Evolutionary conservation across 805 yeast species (phyloP).

Genomic region (Ogataea pini): DNA sequence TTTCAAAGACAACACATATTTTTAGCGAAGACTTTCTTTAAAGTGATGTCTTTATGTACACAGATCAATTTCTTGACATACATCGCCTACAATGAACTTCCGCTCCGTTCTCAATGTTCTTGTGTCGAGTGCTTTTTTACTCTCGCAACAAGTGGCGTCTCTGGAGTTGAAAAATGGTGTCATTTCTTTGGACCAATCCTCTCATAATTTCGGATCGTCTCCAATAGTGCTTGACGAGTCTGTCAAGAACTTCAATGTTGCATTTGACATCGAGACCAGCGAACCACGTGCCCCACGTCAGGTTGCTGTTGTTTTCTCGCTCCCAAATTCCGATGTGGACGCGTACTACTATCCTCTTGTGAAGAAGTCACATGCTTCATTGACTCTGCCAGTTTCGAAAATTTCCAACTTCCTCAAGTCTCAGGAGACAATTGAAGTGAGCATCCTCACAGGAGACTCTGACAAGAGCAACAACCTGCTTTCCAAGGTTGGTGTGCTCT

Average conservation of each 20-base stretch:
- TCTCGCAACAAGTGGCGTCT: not conserved
- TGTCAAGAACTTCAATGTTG: conserved; percentile 10
- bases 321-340: conserved; percentile 14
- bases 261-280: conserved; percentile 21
- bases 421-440: conserved; percentile 23
- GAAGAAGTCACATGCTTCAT: conserved; percentile 15
- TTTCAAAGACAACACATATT: conserved; percentile 6
- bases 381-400: conserved; percentile 21
- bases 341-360: conserved; percentile 27
- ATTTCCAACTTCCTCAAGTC: conserved; percentile 28
- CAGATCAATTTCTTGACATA: not conserved
- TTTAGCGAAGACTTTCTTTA: conserved; percentile 1
- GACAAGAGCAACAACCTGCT: conserved; percentile 18
- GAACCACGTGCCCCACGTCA: conserved; percentile 26
- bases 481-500: conserved; percentile 21
- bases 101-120: not conserved
- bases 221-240: conserved; percentile 12
- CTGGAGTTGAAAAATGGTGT: conserved; percentile 8
- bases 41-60: not conserved
- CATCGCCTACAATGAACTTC: not conserved
- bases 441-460: conserved; percentile 33
- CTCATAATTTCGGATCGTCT: conserved; percentile 5
- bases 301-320: conserved; percentile 28
- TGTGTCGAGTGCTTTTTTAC: not conserved
- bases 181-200: conserved; percentile 12